Percentiles rank a stretch among this genome's conserved stretches.
Evolutionary conservation across 495 filamentous ascomycete species (phyloP).

Genomic region (Hypomontagnella monticulosa): DNA sequence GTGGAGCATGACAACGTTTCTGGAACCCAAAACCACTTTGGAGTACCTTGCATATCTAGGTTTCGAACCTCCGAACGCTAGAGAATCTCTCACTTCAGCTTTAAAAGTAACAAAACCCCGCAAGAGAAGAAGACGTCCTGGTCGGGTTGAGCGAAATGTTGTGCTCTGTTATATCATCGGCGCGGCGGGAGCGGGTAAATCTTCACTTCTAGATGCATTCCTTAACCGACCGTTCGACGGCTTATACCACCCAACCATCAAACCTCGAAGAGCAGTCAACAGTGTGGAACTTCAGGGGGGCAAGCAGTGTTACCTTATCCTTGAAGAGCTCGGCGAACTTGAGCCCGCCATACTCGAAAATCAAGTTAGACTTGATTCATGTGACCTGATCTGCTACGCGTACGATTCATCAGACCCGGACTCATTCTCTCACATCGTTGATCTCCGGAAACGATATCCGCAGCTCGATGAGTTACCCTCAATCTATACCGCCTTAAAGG

Average conservation of each 20-base stretch:
- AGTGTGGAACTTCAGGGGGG: slow-evolving; percentile 95
- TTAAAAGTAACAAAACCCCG: slow-evolving; percentile 92
- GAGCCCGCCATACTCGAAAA: slow-evolving; percentile 95
- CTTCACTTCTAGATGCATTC: slow-evolving; percentile 87
- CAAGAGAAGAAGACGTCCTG: slow-evolving; percentile 80
- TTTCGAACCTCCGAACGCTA: slow-evolving; percentile 73
- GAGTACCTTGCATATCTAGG: slow-evolving; percentile 96
- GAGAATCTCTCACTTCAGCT: slow-evolving; percentile 78
- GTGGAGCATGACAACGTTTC: slow-evolving; percentile 99
- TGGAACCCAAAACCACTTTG: slow-evolving; percentile 91
- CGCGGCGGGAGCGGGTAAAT: slow-evolving; percentile 83
- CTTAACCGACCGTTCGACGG: slow-evolving; percentile 85
- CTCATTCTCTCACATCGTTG: slow-evolving; percentile 89
- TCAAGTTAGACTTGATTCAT: slow-evolving; percentile 86
- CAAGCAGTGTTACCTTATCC: slow-evolving; percentile 95
- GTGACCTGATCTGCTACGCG: slow-evolving; percentile 92
- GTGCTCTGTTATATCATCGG: slow-evolving; percentile 95
- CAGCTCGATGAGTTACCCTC: slow-evolving; percentile 87
- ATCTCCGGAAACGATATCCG: slow-evolving; percentile 77
- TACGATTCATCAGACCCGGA: slow-evolving; percentile 97
- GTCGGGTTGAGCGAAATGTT: slow-evolving; percentile 92
- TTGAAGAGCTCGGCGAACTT: slow-evolving; percentile 94
- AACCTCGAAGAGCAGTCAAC: slow-evolving; percentile 91
- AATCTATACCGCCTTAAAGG: slow-evolving; percentile 91
- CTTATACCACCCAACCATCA: slow-evolving; percentile 94